Evolutionary conservation across 2,329 filamentous ascomycete genomes (phyloP).

Genomic region (Pseudogymnoascus sp.): DNA sequence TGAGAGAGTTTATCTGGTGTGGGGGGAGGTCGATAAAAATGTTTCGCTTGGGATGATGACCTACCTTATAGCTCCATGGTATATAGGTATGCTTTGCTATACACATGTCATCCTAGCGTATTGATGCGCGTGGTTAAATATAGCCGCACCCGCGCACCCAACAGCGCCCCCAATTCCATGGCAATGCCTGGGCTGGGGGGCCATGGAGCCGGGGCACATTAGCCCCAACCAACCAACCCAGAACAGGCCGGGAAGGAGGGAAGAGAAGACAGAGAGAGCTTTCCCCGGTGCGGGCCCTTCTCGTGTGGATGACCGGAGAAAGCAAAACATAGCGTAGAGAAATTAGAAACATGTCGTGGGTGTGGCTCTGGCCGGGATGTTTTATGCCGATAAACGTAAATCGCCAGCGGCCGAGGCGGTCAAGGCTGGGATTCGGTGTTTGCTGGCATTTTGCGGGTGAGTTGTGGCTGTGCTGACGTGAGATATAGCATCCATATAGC

Average conservation of each 20-base stretch:
- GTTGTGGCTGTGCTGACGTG: constrained; percentile 1
- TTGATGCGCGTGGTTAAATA: background rate
- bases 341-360: background rate
- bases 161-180: background rate
- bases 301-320: background rate
- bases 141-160: background rate
- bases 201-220: background rate
- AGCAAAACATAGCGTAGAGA: background rate
- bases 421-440: background rate
- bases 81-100: background rate
- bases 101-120: background rate
- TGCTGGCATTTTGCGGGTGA: background rate
- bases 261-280: background rate
- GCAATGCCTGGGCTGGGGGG: background rate
- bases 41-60: background rate
- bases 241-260: background rate
- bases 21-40: background rate
- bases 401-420: background rate
- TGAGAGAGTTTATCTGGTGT: background rate
- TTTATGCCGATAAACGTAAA: background rate
- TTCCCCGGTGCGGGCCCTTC: background rate
- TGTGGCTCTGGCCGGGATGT: background rate
- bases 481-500: background rate
- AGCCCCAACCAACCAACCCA: background rate
- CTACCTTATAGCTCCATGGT: background rate